These are phyloP conservation scores for Acer yangbiense DNA, from an alignment of 345 rosid genomes.

Conservation along the genomic window DNA sequence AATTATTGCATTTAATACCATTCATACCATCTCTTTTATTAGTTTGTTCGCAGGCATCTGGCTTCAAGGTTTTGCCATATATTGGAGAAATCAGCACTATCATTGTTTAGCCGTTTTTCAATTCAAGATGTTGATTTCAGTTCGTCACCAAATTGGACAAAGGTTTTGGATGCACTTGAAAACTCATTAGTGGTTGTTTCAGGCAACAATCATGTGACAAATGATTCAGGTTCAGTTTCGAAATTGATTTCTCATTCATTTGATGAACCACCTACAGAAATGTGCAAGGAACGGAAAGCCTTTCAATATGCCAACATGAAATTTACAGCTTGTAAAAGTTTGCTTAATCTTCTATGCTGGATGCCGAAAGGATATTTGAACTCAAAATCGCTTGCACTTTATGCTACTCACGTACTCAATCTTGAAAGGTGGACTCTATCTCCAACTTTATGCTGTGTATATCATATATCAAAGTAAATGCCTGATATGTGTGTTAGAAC, in stretches of 20 bases:
- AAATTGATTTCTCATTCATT: slow-evolving; percentile 30
- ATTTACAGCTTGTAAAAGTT: slow-evolving; percentile 53
- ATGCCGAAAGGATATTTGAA: slow-evolving; percentile 76
- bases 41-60: slow-evolving; percentile 92
- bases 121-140: slow-evolving; percentile 38
- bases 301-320: slow-evolving; percentile 32
- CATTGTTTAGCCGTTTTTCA: slow-evolving; percentile 36
- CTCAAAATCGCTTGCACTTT: slow-evolving; percentile 55
- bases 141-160: slow-evolving; percentile 62
- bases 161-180: slow-evolving; percentile 52
- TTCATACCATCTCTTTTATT: slow-evolving; percentile 37
- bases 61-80: slow-evolving; percentile 58
- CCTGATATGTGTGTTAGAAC: neutral
- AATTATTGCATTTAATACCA: slow-evolving; percentile 9
- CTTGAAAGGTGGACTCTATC: slow-evolving; percentile 64
- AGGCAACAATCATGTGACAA: slow-evolving; percentile 16
- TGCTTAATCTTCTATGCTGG: slow-evolving; percentile 63
- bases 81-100: slow-evolving; percentile 47
- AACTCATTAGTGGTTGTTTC: slow-evolving; percentile 33
- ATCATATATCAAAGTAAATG: slow-evolving; percentile 1
- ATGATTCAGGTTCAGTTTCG: slow-evolving; percentile 7
- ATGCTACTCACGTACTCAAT: slow-evolving; percentile 57
- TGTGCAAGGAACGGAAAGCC: slow-evolving; percentile 31
- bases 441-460: neutral
- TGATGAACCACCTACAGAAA: slow-evolving; percentile 30